These are phyloP conservation scores for Talaromyces marneffei DNA, from an alignment of 2,329 filamentous ascomycete species.

Conservation along the genomic window DNA sequence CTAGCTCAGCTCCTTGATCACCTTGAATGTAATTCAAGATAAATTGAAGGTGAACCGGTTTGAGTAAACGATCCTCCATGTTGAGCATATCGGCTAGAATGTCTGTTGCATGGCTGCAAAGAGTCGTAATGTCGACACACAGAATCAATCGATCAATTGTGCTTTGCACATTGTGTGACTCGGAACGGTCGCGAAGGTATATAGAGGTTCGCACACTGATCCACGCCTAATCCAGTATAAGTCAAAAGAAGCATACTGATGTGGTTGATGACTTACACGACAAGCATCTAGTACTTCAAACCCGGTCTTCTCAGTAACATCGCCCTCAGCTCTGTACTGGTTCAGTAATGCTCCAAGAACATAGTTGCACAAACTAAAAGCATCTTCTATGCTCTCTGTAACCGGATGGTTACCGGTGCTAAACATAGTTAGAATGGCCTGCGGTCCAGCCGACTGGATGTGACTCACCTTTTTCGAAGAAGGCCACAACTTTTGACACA, in stretches of 20 bases:
- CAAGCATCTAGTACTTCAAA: conserved; percentile 33
- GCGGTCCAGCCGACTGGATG: not conserved
- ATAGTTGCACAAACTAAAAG: conserved; percentile 32
- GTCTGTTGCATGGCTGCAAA: conserved; percentile 30
- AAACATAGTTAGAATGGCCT: not conserved
- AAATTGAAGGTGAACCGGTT: conserved; percentile 21
- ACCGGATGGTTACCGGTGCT: conserved; percentile 18
- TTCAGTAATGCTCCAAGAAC: conserved; percentile 29
- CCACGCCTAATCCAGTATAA: conserved; percentile 27
- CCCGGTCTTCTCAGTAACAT: conserved; percentile 22
- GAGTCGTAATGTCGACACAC: conserved; percentile 21
- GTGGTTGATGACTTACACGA: conserved; percentile 25
- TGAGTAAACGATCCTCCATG: conserved; percentile 25
- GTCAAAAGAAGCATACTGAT: not conserved
- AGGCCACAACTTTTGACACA: conserved; percentile 24
- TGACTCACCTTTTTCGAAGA: conserved; percentile 16
- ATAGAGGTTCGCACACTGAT: conserved; percentile 26
- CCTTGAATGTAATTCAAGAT: conserved; percentile 32
- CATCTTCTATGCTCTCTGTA: conserved; percentile 32
- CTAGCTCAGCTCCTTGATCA: conserved; percentile 28
- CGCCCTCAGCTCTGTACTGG: conserved; percentile 19
- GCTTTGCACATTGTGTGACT: conserved; percentile 18
- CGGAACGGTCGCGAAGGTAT: conserved; percentile 20
- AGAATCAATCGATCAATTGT: conserved; percentile 23
- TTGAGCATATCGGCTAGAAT: conserved; percentile 31